Percentiles rank a stretch among this genome's conserved stretches.
phyloP scores from a whole-genome alignment of 148 eudicot genomes.

The Amaranthus cruentus region DNA sequence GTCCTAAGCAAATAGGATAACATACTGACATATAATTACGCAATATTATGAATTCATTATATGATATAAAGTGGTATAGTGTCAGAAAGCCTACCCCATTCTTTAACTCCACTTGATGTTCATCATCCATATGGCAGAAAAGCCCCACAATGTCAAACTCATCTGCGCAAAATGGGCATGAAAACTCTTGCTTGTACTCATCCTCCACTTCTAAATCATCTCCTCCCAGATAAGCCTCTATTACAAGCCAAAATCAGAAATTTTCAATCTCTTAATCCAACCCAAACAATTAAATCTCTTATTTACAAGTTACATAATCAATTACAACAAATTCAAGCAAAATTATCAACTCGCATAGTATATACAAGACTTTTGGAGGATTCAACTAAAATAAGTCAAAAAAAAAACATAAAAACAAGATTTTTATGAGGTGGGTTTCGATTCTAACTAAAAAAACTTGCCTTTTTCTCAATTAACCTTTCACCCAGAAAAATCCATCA shows the following conservation, averaged over 20 bases:
- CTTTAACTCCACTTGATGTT: constrained; percentile 70
- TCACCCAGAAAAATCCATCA: neutral
- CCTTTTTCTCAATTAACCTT: neutral
- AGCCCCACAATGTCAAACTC: constrained; percentile 90
- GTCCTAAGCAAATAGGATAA: neutral
- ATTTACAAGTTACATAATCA: neutral
- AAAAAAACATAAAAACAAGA: constrained; percentile 9
- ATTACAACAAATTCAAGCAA: constrained; percentile 10
- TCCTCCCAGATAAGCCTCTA: constrained; percentile 57
- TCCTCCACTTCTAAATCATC: constrained; percentile 63
- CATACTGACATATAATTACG: neutral
- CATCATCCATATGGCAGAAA: constrained; percentile 90
- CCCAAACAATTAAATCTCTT: neutral
- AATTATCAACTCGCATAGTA: neutral
- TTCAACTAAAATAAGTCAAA: neutral
- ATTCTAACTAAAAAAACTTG: neutral
- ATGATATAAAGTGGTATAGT: too few species aligned
- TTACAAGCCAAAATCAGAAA: constrained; percentile 9
- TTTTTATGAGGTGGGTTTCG: constrained; percentile 2
- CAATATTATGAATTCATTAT: neutral
- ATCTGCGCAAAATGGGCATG: constrained; percentile 89
- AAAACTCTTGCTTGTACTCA: constrained; percentile 64
- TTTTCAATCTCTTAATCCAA: neutral
- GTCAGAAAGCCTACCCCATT: constrained; percentile 57
- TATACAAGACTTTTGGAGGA: neutral